phyloP scores from a whole-genome alignment of 108 stramenopile species.

The Cyclotella kingstonii region DNA sequence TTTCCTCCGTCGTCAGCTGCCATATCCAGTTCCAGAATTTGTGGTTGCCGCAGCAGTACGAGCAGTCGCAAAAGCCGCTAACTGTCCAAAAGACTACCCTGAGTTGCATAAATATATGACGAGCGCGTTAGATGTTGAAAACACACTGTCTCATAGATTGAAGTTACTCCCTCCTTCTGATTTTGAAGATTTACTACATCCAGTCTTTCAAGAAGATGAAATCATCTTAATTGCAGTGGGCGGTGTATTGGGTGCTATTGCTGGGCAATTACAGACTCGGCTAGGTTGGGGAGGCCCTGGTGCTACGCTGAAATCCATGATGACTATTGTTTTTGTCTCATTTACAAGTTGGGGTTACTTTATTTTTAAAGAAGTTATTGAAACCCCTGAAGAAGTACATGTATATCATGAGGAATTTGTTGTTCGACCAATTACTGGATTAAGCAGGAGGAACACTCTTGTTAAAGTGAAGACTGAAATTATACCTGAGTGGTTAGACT shows the following conservation, averaged over 20 bases:
- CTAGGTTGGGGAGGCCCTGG: constrained; percentile 79
- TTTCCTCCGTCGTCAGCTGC: constrained; percentile 65
- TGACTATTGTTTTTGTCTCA: constrained; percentile 37
- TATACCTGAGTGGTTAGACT: constrained; percentile 41
- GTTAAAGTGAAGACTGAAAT: constrained; percentile 25
- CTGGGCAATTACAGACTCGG: constrained; percentile 78
- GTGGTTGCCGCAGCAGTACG: constrained; percentile 58
- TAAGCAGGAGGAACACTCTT: constrained; percentile 36
- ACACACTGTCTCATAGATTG: constrained; percentile 82
- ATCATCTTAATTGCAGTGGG: constrained; percentile 89
- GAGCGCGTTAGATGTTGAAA: constrained; percentile 50
- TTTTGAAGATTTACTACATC: constrained; percentile 93
- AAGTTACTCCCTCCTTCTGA: constrained; percentile 65
- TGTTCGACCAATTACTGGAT: constrained; percentile 24
- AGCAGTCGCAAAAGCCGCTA: constrained; percentile 58
- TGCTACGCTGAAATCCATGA: constrained; percentile 51
- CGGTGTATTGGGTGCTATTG: constrained; percentile 85
- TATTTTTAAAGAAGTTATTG: constrained; percentile 42
- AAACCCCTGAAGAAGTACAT: constrained; percentile 22
- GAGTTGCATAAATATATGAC: constrained; percentile 68
- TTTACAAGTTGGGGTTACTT: constrained; percentile 45
- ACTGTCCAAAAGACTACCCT: constrained; percentile 50
- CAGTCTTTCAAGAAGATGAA: constrained; percentile 97
- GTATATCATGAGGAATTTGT: constrained; percentile 25
- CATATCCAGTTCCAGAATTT: constrained; percentile 65